phyloP scores from a whole-genome alignment of 2,329 filamentous ascomycete species.

The Fusarium agapanthi region DNA sequence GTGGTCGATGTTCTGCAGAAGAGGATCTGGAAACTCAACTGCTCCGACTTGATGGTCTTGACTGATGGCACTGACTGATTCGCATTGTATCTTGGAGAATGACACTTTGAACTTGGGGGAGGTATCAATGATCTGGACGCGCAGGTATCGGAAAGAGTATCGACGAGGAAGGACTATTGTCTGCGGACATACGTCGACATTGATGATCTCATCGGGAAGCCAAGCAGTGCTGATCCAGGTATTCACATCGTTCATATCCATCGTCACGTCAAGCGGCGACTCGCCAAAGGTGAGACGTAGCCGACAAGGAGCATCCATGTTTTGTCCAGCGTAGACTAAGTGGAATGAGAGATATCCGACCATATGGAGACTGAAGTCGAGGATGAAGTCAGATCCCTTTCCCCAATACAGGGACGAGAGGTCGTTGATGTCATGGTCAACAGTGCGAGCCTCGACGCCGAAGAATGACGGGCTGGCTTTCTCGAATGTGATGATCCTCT shows the following conservation, averaged over 20 bases:
- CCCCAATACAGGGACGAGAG: background rate
- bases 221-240: background rate
- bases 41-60: background rate
- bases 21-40: background rate
- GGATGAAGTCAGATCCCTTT: background rate
- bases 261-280: background rate
- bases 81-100: background rate
- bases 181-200: background rate
- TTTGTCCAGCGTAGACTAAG: background rate
- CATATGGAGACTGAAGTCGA: background rate
- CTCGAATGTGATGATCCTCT: background rate
- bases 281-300: background rate
- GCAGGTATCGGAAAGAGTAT: background rate
- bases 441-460: background rate
- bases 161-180: background rate
- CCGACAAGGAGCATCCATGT: background rate
- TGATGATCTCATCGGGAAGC: background rate
- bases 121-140: background rate
- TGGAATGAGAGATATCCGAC: background rate
- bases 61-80: background rate
- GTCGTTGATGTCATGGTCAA: background rate
- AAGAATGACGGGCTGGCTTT: background rate
- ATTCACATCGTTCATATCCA: background rate
- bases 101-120: background rate
- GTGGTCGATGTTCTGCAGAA: background rate